Percentiles rank a stretch among this genome's conserved stretches.
Evolutionary conservation across 257 asterid species (phyloP).

Genomic region (Lycium ferocissimum): DNA sequence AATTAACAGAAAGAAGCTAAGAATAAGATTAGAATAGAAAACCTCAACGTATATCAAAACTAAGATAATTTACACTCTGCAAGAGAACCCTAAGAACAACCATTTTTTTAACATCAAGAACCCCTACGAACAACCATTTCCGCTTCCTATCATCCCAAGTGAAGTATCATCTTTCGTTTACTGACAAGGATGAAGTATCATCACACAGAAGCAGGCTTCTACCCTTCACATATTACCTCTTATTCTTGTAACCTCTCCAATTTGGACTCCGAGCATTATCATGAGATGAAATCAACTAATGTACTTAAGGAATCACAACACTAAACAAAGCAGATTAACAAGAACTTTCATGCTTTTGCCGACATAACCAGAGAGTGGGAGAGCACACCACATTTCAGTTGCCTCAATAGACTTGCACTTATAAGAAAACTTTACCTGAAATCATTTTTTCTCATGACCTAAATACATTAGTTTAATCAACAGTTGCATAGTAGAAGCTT

Average conservation of each 20-base stretch:
- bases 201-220: background rate
- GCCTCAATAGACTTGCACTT: background rate
- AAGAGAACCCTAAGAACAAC: background rate
- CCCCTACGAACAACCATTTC: background rate
- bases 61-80: background rate
- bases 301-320: background rate
- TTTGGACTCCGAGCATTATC: background rate
- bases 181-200: background rate
- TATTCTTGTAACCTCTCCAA: slow-evolving; percentile 1
- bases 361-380: background rate
- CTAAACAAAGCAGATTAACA: background rate
- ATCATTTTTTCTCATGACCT: background rate
- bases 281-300: background rate
- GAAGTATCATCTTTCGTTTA: background rate
- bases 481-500: background rate
- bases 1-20: background rate
- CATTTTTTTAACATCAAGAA: background rate
- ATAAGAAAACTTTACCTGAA: background rate
- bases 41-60: slow-evolving; percentile 15
- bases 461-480: background rate
- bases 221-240: background rate
- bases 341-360: background rate
- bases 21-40: slow-evolving; percentile 4
- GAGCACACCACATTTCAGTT: background rate
- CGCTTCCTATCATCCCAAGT: background rate